Conservation (phyloP, 148 eudicot genomes). For the Rhododendron mucronatum region DNA sequence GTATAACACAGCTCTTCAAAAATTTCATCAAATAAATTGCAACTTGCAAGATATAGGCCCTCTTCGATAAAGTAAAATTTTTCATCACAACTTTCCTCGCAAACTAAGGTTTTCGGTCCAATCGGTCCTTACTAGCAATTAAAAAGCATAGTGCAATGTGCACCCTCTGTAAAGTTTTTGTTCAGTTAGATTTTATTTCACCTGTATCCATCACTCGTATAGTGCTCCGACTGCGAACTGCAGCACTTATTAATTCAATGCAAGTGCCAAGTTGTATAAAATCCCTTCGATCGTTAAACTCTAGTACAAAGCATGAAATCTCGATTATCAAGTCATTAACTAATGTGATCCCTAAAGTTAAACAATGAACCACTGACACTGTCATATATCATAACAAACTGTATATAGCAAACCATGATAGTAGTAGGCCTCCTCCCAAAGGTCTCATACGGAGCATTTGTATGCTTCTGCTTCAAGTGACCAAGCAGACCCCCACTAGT, state of each 20-base stretch:
- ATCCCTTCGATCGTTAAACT: background rate
- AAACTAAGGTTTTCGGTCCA: background rate
- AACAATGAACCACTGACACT: background rate
- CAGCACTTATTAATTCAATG: background rate
- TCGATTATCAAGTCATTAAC: background rate
- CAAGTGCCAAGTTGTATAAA: background rate
- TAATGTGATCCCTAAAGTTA: background rate
- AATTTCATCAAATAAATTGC: background rate
- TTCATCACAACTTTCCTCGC: background rate
- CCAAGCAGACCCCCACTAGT: too few relatives aligned
- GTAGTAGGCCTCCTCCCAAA: too few relatives aligned
- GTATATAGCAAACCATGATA: background rate
- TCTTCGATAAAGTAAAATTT: background rate
- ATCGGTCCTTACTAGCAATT: background rate
- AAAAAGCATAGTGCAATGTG: background rate
- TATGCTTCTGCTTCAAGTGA: too few relatives aligned
- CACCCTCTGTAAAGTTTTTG: background rate
- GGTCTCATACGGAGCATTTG: too few relatives aligned
- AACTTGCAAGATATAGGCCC: background rate
- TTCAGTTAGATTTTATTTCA: background rate
- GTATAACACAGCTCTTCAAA: background rate
- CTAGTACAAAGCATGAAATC: background rate
- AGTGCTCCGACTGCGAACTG: background rate
- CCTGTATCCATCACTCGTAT: background rate
- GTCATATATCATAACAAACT: background rate